Base-by-base conservation (phyloP, 495 filamentous ascomycete species). In the Penicillium riverlandense region DNA sequence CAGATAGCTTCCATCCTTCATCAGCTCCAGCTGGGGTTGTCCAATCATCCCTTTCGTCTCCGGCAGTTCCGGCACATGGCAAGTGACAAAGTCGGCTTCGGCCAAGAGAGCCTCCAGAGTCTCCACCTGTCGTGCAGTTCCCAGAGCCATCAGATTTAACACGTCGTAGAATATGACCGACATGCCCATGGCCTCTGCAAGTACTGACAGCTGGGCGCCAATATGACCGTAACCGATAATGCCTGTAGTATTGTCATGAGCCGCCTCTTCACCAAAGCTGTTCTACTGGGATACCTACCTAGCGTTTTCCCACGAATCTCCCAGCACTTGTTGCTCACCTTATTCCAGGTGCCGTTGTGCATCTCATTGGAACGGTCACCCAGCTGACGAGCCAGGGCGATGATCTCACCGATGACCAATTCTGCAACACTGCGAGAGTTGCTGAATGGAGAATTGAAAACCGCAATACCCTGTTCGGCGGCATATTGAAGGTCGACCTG, bases 161-260 rank as follows among this genome's bases (percentile, higher is more conserved):
- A 94, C 79, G 65, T 99, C 94, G 58, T 91, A 96, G 71, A 92
- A 97, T 51, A 96, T 84, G 47, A 99, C 92, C 2, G 74, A 80
- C 90, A 99, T 96, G 22, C 94, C 91, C 86, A 99, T 94, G 14
- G 91, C 81, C 65, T 99, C 94, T 15, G 91, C 89, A 40, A 99
- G 74, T 32, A 99, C 94, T 1, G 91, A 96, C 39, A 99, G 73
- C 63, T 99, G 94, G 41, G 87, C 91, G 49, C 94, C 94, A 55
- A 99, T 97, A 54, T 99, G 94, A 38, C 94, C 94, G 59, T 99
- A 97, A 13, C 94, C 94, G 46, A 99, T 80, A 44, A 99, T 97
- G 40, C 88, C 84, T 82, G 33, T 6, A 4, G 32, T 0, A 10
- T 3, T 34, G 2, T 34, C n/a, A 12, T 34, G 32, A 34, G 32